Percentiles rank a stretch among this genome's conserved stretches.
Conservation (phyloP, 208 protist species). For the Tetramitus jugosus region DNA sequence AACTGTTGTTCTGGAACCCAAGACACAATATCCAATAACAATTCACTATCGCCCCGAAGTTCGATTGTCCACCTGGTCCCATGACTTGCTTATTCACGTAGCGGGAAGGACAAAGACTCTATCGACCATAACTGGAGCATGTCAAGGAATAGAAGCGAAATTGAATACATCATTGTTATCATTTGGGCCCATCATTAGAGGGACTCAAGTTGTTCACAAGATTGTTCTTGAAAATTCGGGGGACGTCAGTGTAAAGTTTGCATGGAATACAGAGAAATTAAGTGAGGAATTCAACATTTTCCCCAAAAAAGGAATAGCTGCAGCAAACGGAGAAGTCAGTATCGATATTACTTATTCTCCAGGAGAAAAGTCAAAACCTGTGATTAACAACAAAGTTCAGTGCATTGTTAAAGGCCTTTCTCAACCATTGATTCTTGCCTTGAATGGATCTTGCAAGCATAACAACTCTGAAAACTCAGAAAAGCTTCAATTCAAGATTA, state of each 20-base stretch:
- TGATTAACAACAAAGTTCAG: conserved; percentile 43
- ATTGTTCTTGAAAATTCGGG: conserved; percentile 88
- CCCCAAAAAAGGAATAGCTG: conserved; percentile 65
- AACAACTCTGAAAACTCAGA: conserved; percentile 56
- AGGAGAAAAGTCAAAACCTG: conserved; percentile 31
- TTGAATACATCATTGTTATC: conserved; percentile 69
- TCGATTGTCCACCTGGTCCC: background rate
- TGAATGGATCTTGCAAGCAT: conserved; percentile 67
- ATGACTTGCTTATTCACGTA: background rate
- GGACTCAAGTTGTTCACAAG: conserved; percentile 52
- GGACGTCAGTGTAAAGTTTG: conserved; percentile 81
- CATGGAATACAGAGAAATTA: conserved; percentile 51
- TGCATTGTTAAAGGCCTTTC: conserved; percentile 70
- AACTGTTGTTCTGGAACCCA: background rate
- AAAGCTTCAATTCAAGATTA: conserved; percentile 61
- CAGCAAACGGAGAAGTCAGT: conserved; percentile 67
- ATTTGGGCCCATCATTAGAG: conserved; percentile 80
- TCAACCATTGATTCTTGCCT: conserved; percentile 54
- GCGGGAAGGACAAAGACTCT: conserved; percentile 66
- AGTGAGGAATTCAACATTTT: conserved; percentile 60
- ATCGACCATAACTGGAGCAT: conserved; percentile 66
- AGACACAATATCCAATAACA: background rate
- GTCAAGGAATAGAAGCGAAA: conserved; percentile 84
- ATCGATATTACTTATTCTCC: conserved; percentile 81
- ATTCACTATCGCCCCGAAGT: conserved; percentile 19